phyloP scores from a whole-genome alignment of 75 land plant genomes.

The Cupressus sempervirens region DNA sequence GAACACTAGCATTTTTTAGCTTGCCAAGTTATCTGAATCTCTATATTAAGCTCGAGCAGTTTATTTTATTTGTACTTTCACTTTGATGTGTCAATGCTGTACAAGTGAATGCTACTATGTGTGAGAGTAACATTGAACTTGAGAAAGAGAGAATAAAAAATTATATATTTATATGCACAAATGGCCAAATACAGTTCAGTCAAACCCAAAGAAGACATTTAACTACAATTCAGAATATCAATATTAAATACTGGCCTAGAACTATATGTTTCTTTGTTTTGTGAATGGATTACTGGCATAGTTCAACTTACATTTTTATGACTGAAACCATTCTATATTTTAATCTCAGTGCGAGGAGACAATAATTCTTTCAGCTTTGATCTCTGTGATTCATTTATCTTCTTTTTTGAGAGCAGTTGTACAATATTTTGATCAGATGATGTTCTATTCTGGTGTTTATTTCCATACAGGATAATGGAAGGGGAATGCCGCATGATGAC shows the following conservation, averaged over 20 bases:
- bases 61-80: too few relatives aligned
- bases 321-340: not conserved
- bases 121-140: not conserved
- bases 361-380: not conserved
- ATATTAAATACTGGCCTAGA: not conserved
- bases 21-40: too few relatives aligned
- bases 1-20: too few relatives aligned
- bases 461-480: conserved; percentile 88
- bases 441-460: not conserved
- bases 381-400: not conserved
- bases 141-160: not conserved
- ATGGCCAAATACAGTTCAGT: not conserved
- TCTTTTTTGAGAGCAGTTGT: not conserved
- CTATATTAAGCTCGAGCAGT: too few relatives aligned
- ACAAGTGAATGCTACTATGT: too few relatives aligned
- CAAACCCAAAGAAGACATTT: not conserved
- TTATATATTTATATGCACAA: not conserved
- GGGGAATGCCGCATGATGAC: conserved; percentile 99
- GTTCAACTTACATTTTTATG: not conserved
- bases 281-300: not conserved
- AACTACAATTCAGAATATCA: not conserved
- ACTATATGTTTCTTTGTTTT: not conserved
- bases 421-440: not conserved
- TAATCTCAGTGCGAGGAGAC: not conserved
- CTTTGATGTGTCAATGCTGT: too few relatives aligned